These are phyloP conservation scores for Tetradesmus obliquus DNA, from an alignment of 139 green algal species.

Conservation along the genomic window DNA sequence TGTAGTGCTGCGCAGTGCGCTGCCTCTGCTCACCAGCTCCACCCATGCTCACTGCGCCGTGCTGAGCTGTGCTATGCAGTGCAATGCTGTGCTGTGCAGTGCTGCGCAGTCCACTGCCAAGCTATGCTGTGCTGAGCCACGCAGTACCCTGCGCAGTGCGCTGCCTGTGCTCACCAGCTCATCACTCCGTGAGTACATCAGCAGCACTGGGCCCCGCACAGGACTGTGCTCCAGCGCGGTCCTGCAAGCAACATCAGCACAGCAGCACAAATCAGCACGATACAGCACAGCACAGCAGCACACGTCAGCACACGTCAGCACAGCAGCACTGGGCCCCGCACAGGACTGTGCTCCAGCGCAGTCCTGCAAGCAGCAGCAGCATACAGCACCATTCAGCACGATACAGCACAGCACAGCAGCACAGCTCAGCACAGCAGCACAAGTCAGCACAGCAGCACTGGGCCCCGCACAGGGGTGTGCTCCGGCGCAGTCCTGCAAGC, in stretches of 20 bases:
- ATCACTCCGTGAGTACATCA: slow-evolving; percentile 31
- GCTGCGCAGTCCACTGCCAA: too few relatives aligned
- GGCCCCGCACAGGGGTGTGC: slow-evolving; percentile 3
- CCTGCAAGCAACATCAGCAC: neutral
- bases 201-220: neutral
- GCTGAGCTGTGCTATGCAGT: neutral
- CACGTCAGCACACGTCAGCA: neutral
- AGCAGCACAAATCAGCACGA: neutral
- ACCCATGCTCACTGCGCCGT: too few relatives aligned
- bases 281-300: neutral
- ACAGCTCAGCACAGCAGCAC: neutral
- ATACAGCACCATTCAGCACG: too few relatives aligned
- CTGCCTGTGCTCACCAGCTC: slow-evolving; percentile 25
- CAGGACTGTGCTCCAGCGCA: neutral
- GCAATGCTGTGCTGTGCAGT: neutral
- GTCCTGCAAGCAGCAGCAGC: neutral
- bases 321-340: neutral
- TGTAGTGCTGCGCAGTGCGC: too few relatives aligned
- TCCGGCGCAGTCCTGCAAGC: neutral
- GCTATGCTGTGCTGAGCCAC: too few relatives aligned
- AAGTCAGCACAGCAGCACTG: neutral
- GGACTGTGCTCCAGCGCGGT: neutral
- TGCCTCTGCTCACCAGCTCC: too few relatives aligned
- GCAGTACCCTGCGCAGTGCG: neutral
- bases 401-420: neutral